Evolutionary conservation across 1,139 yeast species (phyloP).

Genomic region (Scheffersomyces quercinus): DNA sequence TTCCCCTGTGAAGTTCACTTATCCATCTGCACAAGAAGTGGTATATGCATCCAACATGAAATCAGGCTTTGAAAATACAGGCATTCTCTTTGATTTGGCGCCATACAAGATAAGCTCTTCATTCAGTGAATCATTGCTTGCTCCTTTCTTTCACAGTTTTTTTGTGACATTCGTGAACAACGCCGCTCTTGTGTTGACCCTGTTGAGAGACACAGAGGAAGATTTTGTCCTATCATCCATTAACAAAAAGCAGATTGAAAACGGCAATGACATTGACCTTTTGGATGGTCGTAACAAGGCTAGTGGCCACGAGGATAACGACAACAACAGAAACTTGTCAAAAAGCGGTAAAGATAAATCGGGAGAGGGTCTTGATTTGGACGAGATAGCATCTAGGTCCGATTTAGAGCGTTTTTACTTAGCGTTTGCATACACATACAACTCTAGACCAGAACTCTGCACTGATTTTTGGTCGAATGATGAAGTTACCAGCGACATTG

Average conservation of each 20-base stretch:
- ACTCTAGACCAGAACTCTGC: constrained; percentile 59
- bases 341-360: constrained; percentile 8
- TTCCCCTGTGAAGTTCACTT: constrained; percentile 38
- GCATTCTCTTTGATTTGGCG: constrained; percentile 21
- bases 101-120: constrained; percentile 21
- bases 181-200: constrained; percentile 77
- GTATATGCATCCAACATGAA: constrained; percentile 18
- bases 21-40: constrained; percentile 29
- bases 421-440: constrained; percentile 70
- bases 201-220: constrained; percentile 83
- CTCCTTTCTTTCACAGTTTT: constrained; percentile 52
- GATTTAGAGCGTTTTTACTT: constrained; percentile 87
- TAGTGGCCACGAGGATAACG: neutral
- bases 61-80: constrained; percentile 26
- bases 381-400: constrained; percentile 65
- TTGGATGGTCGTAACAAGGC: neutral
- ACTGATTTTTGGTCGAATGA: constrained; percentile 72
- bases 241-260: constrained; percentile 31
- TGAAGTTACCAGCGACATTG: constrained; percentile 38
- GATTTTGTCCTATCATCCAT: constrained; percentile 64
- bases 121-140: constrained; percentile 33
- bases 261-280: constrained; percentile 2
- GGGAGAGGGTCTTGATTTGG: constrained; percentile 38
- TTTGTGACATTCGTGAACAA: constrained; percentile 65
- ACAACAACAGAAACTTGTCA: constrained; percentile 6